Evolutionary conservation across 2,329 filamentous ascomycete genomes (phyloP), one percentile per base, ranked within the genome.

Genomic region (Cordyceps cateniannulata): DNA sequence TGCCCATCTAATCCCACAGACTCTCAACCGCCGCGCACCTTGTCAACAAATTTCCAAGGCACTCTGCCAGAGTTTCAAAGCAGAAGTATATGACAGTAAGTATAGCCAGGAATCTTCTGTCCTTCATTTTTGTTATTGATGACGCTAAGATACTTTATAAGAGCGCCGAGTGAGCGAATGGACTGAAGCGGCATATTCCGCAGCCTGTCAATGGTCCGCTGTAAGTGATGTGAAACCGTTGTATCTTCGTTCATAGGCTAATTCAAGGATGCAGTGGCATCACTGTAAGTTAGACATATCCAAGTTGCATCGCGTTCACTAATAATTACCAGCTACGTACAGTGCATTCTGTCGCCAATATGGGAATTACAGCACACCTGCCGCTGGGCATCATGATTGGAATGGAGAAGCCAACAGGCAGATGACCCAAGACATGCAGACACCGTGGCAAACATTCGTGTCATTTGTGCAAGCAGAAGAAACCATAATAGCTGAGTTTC

Each of bases 281-380:
- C 66, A 65, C 49, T 8, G 68, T 69, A 61, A 62, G 59, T 20
- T 8, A 3, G n/a, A 18, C 2, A n/a, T 12, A 18, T 4, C 2
- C 9, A 3, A 2, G 5, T 18, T 55, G 12, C 22, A 20, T 16
- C 42, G 54, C 20, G 24, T 50, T 52, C 64, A 32, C 62, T 3
- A 65, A 64, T 66, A 44, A n/a, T 12, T 52, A 40, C 54, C 47
- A 75, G 69, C 24, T 5, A 65, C 71, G 0, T 80, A 78, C 55
- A 60, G 70, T 20, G 76, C 78, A 0, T 81, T 79, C 60, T 79
- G 76, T 54, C 67, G 71, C 16, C 68, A 79, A 0, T 76, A 70
- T 54, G 79, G 79, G 0, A 63, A 69, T 8, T 63, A 80, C 54
- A 57, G 0, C 3, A 78, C 76, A 0, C 0, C 3, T 0, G 42